Conservation (phyloP, 495 filamentous ascomycete genomes). For the Aspergillus taichungensis region DNA sequence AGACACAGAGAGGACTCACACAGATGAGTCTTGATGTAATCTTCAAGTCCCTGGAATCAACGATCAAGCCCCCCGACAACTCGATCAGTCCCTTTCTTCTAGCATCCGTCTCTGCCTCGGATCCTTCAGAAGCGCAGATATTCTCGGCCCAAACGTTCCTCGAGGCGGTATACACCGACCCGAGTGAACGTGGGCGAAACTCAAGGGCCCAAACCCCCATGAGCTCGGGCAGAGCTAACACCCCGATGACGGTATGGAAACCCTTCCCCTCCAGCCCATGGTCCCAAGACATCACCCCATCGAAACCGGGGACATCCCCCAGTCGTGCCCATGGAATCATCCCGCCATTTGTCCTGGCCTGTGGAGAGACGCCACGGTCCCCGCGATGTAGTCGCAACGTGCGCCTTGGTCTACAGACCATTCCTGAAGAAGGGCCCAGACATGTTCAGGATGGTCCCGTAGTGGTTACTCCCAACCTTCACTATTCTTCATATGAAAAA, state of each 20-base stretch:
- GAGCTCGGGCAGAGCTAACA: conserved; percentile 45
- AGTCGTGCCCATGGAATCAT: not conserved
- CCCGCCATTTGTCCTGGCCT: not conserved
- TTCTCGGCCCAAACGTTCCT: conserved; percentile 68
- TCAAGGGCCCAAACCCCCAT: conserved; percentile 77
- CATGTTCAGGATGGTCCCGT: conserved; percentile 7
- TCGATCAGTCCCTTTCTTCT: conserved; percentile 52
- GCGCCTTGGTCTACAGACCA: too few relatives aligned
- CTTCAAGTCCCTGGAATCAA: conserved; percentile 65
- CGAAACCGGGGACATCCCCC: conserved; percentile 12
- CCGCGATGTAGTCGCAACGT: too few relatives aligned
- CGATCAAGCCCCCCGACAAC: conserved; percentile 52
- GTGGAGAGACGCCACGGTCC: too few relatives aligned
- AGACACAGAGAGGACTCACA: conserved; percentile 75
- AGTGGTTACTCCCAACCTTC: conserved; percentile 12
- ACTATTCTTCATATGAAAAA: conserved; percentile 9
- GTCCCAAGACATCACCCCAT: conserved; percentile 15
- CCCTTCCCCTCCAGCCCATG: conserved; percentile 18
- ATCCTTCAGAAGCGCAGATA: conserved; percentile 78
- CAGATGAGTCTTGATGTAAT: conserved; percentile 87
- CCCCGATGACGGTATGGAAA: conserved; percentile 36
- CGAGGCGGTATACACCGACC: conserved; percentile 67
- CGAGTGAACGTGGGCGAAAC: conserved; percentile 47
- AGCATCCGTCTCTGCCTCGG: conserved; percentile 62
- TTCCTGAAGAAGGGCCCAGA: conserved; percentile 2